Base-by-base conservation (phyloP, 2,329 filamentous ascomycete species). In the Aureobasidium sp. region DNA sequence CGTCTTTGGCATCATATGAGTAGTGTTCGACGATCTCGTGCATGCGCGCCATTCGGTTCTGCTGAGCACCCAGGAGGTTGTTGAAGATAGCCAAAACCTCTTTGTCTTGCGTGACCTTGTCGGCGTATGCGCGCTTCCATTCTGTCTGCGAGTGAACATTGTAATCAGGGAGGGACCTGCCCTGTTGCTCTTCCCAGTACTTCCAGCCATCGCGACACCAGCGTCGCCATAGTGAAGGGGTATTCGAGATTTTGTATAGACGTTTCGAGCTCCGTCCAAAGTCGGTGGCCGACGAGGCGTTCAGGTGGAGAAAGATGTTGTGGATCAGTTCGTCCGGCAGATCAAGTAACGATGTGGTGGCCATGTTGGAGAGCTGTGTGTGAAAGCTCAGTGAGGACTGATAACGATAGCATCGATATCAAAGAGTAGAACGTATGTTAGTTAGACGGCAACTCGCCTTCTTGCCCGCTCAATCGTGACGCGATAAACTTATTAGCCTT, bases 1-100 rank as follows among this genome's bases (percentile, higher is more conserved):
- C 86, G 72, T 97, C 92, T 72, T 97, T 97, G 48, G 88, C 89
- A 76, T 97, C 91, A 69, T 92, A 93, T 0, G 91, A 91, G 68
- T 86, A 80, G 5, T 30, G 48, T 32, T 79, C 77, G 59, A 89
- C 85, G 64, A 97, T 88, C 55, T 81, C 76, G 67, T 88, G 84
- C 65, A 91, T 86, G 68, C 86, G 86, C 61, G 81, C 79, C 62
- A 91, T 81, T 25, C 91, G 86, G 59, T 84, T 80, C 39, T 86
- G 81, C 71, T 91, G 89, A 37, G 83, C 86, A n/a, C 78, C 73
- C 59, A 97, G 77, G 62, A 96, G 85, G 34, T 78, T 81, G 65
- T 92, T 79, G 62, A 97, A 76, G 8, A 74, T 63, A 5, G 68
- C 57, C 29, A 64, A 59, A 8, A 74, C 74, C 32, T 71, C 64